Base-by-base conservation (phyloP, 2,329 filamentous ascomycete species). In the Ceratocystis alfenasii region DNA sequence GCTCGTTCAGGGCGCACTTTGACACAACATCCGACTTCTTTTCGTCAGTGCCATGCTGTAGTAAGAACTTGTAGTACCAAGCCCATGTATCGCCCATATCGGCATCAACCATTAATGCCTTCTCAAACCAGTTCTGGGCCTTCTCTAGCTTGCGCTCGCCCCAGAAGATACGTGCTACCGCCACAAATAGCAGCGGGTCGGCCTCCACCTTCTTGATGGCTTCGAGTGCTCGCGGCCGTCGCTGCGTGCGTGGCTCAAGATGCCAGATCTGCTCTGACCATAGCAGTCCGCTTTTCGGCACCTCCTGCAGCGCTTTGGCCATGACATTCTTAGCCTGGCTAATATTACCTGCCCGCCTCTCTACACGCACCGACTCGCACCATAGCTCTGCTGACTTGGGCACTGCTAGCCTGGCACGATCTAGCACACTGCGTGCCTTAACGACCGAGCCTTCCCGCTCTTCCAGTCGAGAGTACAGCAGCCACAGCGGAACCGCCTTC, bases 191-290 rank as follows among this genome's bases (percentile, higher is more conserved):
- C 22, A 87, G 82, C 0, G 94, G 85, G 73, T 97, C 93, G 72
- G 91, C 94, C 73, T 97, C 94, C 5, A 95, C 90, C 75, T 95
- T 95, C 77, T 96, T 95, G 77, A 99, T 95, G 36, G 93, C 95
- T 77, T 97, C 94, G 59, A 97, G 80, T 66, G 88, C 89, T 68
- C 92, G 85, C 2, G 93, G 88, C 75, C 96, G 96, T 66, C 95
- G 88, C 74, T 97, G 91, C 45, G 94, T 95, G 63, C 94, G 87
- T 36, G 88, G 79, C 74, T 97, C 95, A 6, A 99, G 84, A 74
- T 96, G 83, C 90, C 92, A 95, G 74, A 99, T 97, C 70, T 90
- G 90, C 78, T 99, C 94, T 45, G 85, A 87, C 90, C 93, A 97
- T 3, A 99, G 82, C 0, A 95, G 78, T 0, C 94, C 94, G 67